Base-by-base conservation (phyloP, 768 basidiomycete genomes). In the Boletus vinaceobasis region DNA sequence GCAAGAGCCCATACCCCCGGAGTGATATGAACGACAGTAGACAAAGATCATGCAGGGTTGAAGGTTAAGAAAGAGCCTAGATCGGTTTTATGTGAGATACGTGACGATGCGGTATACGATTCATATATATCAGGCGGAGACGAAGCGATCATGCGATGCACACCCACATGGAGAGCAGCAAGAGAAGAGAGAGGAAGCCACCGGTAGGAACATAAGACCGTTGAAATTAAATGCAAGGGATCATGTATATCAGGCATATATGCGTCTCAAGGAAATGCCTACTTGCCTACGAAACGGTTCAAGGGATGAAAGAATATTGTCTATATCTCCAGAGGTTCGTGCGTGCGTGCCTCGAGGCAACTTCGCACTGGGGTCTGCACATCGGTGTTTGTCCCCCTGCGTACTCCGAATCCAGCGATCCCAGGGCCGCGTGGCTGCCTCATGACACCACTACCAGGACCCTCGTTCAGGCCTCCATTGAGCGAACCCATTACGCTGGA, bases 351-450 rank as follows among this genome's bases (percentile, higher is more conserved):
- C 69, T 93, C 91, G 64, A 93, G 81, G 71, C 86, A 87, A 35
- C 60, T 67, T 73, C 82, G 23, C 82, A 74, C 84, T 5, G 29
- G 38, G n/a, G 76, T 67, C 65, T 78, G 78, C 52, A 67, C 65
- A n/a, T 73, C 74, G 50, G 61, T 48, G 53, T 57, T 67, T 47
- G 75, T 68, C 52, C 69, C 67, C 60, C 79, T 61, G 59, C 90
- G 79, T 61, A 76, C 75, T 33, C 77, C 80, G 65, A 93, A 93
- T n/a, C 90, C 90, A 45, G 82, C 79, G 0, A 77, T 74, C 40
- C 88, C 89, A 50, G 91, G 91, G 17, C 91, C 91, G 49, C 92
- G 85, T 7, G 91, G 91, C 72, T 93, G 91, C 56, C 91, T 83
- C 45, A 93, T 77, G 57, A 93, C 89, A 44, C 85, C 81, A 21